A percentile compares a stretch with the other conserved stretches of the same genome.
Conservation (phyloP, 2,329 filamentous ascomycete species). For the Phaeophleospora eucalypticola region DNA sequence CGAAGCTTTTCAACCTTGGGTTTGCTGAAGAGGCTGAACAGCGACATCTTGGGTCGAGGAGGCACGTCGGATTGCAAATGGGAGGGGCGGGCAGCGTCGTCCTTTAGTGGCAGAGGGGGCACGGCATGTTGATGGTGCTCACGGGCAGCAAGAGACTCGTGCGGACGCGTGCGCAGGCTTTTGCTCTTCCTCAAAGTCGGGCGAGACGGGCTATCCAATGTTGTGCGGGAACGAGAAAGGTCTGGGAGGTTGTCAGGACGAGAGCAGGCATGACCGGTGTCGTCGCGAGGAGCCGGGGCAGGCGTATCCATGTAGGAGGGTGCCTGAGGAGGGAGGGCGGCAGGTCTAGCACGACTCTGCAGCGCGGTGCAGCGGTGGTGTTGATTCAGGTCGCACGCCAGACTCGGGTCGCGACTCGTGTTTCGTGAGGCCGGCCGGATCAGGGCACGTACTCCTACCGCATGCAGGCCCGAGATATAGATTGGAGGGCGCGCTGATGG, state of each 20-base stretch:
- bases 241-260: slow-evolving; percentile 14
- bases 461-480: too few species aligned
- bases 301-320: slow-evolving; percentile 21
- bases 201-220: slow-evolving; percentile 9
- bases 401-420: slow-evolving; percentile 13
- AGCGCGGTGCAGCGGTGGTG: slow-evolving; percentile 20
- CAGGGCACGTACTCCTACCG: neutral
- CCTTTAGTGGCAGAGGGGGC: slow-evolving; percentile 18
- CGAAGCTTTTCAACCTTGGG: slow-evolving; percentile 47
- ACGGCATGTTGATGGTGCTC: slow-evolving; percentile 18
- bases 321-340: slow-evolving; percentile 1
- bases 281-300: slow-evolving; percentile 10
- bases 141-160: slow-evolving; percentile 6
- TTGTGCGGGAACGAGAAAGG: slow-evolving; percentile 16
- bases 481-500: neutral
- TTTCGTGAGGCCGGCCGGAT: slow-evolving; percentile 7
- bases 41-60: slow-evolving; percentile 39
- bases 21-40: slow-evolving; percentile 48
- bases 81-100: slow-evolving; percentile 6
- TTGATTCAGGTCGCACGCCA: slow-evolving; percentile 14
- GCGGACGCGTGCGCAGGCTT: slow-evolving; percentile 18
- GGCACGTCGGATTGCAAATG: slow-evolving; percentile 16
- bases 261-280: slow-evolving; percentile 13
- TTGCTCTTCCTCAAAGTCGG: slow-evolving; percentile 14
- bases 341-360: slow-evolving; percentile 18